Base-by-base conservation (phyloP, 169 alveolate genomes). In the Eimeria brunetti region DNA sequence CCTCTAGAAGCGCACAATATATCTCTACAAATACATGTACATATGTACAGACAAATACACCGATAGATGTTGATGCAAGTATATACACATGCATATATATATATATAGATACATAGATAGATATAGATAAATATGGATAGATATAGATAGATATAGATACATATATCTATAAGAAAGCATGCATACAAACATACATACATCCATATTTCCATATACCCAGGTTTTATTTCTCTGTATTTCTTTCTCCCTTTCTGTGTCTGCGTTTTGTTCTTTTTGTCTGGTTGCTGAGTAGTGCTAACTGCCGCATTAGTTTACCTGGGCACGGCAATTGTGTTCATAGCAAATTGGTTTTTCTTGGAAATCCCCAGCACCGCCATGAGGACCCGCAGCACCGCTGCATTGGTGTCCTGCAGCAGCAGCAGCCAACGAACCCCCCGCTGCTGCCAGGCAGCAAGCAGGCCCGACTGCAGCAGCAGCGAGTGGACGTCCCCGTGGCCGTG, bases 401-500 rank as follows among this genome's bases (percentile, higher is more conserved):
- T 99, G n/a, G 99, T 99, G 96, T 99, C 99, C 95, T 98, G 98
- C 89, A 98, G 96, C 60, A 98, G 97, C 1, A 98, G 94, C 62
- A 98, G 81, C 98, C 98, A 98, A 83, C 97, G 97, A 69, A 97
- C 97, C 24, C 99, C 99, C 81, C 91, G 88, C 38, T 95, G 64
- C 1, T 96, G 51, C 95, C 95, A 95, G 38, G 38, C 4, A 18
- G 62, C 30, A 30, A 98, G 97, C 30, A 98, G 96, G 56, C 98
- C 98, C 88, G 97, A 94, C 78, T 94, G 96, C 89, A 97, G 96
- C 12, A 98, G 95, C n/a, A 99, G 97, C 51, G 98, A 96, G 91
- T 98, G 99, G 36, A 99, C 98, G 88, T 99, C 99, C 1, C 99
- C 99, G 96, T 99, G 99, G 2, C 99, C 99, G 95, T 99, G 99